Percentiles rank a stretch among this genome's conserved stretches.
These are phyloP conservation scores for Bryoerythrophyllum caledonicum DNA, from an alignment of 225 moss, liverwort and hornwort species.

Conservation along the genomic window DNA sequence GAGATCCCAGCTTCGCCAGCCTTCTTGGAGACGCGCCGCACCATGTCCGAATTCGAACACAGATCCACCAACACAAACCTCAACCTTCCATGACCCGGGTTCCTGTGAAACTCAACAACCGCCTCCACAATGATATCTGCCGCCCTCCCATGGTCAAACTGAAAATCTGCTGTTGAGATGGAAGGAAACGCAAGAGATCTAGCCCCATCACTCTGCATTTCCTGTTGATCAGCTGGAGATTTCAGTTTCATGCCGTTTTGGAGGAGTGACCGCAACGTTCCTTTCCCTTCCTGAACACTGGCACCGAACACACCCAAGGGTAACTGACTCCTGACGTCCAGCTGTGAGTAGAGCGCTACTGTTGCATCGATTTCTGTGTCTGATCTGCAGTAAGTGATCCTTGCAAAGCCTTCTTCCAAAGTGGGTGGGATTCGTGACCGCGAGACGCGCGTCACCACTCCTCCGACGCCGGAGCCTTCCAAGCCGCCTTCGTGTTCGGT, in stretches of 20 bases:
- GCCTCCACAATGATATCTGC: slow-evolving; percentile 63
- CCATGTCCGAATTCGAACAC: slow-evolving; percentile 72
- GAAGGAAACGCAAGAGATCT: slow-evolving; percentile 78
- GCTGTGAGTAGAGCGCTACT: slow-evolving; percentile 53
- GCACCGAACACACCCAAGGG: slow-evolving; percentile 67
- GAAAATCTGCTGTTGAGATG: slow-evolving; percentile 79
- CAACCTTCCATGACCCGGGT: slow-evolving; percentile 42
- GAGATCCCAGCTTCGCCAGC: slow-evolving; percentile 58
- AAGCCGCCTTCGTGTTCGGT: slow-evolving; percentile 80
- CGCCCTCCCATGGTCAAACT: slow-evolving; percentile 83
- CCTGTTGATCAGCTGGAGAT: slow-evolving; percentile 23
- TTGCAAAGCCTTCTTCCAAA: slow-evolving; percentile 72
- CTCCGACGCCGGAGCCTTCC: slow-evolving; percentile 52
- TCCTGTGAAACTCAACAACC: slow-evolving; percentile 53
- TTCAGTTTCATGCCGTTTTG: slow-evolving; percentile 21
- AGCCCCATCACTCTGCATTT: slow-evolving; percentile 35
- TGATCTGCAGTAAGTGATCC: slow-evolving; percentile 81
- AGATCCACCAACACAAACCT: slow-evolving; percentile 79
- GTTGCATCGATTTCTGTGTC: slow-evolving; percentile 62
- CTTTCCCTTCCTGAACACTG: slow-evolving; percentile 51
- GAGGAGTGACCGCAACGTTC: slow-evolving; percentile 31
- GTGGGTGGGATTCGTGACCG: slow-evolving; percentile 54
- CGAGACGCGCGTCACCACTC: slow-evolving; percentile 55
- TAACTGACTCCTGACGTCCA: slow-evolving; percentile 35
- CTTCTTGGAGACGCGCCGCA: slow-evolving; percentile 62